A percentile compares a stretch with the other conserved stretches of the same genome.
Conservation (phyloP, 805 yeast genomes). For the Kodamaea restingae region DNA sequence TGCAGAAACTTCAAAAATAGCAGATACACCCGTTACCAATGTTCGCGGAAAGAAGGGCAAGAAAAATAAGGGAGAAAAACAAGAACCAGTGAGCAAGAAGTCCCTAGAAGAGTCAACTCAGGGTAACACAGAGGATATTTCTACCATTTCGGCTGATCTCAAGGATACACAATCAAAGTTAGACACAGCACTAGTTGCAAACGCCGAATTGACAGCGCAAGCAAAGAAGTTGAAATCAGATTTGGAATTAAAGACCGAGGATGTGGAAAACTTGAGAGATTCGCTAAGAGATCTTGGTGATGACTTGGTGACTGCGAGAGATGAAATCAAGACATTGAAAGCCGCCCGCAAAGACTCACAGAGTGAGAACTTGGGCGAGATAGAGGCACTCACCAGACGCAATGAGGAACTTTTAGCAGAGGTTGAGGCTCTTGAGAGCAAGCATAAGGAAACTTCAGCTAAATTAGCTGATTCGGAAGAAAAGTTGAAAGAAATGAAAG, state of each 20-base stretch:
- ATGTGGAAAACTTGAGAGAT: conserved; percentile 67
- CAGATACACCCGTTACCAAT: neutral
- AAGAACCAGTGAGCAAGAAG: conserved; percentile 11
- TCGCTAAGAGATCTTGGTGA: conserved; percentile 75
- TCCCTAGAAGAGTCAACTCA: conserved; percentile 1
- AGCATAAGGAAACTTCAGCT: neutral
- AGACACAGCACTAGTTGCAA: conserved; percentile 13
- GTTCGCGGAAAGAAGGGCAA: conserved; percentile 5
- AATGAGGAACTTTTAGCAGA: neutral
- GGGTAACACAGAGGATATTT: conserved; percentile 1
- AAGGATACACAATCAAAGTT: conserved; percentile 15
- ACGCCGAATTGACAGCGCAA: conserved; percentile 16
- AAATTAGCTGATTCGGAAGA: conserved; percentile 2
- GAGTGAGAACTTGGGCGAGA: conserved; percentile 13
- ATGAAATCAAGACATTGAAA: conserved; percentile 43
- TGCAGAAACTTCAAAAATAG: neutral
- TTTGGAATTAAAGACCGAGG: conserved; percentile 48
- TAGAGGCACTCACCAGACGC: neutral
- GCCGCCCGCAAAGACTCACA: conserved; percentile 2
- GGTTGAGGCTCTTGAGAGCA: neutral
- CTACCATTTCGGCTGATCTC: conserved; percentile 3
- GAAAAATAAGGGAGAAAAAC: conserved; percentile 25
- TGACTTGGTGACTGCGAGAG: conserved; percentile 70
- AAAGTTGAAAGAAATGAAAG: neutral
- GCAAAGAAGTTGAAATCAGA: conserved; percentile 20